phyloP scores from a whole-genome alignment of 768 basidiomycete genomes.

The Termitomyces sp. region DNA sequence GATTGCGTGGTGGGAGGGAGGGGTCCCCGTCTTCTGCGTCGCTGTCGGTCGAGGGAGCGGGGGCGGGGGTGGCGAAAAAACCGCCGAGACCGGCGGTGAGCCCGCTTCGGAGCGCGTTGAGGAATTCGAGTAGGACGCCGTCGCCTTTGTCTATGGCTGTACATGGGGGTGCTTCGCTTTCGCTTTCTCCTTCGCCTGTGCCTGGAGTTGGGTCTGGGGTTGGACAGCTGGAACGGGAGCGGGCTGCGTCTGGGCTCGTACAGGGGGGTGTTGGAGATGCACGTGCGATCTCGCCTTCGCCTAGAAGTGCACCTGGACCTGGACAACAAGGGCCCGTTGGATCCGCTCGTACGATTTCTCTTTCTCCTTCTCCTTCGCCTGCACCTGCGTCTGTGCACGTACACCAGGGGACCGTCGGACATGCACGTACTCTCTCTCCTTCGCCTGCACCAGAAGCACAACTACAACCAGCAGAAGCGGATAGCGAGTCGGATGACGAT shows the following conservation, averaged over 20 bases:
- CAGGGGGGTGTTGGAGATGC: no score
- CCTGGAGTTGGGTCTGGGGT: no score
- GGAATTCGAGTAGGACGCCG: slow-evolving; percentile 46
- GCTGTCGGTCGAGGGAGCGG: background rate
- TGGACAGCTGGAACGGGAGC: no score
- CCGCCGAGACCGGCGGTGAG: slow-evolving; percentile 32
- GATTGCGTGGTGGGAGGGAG: background rate
- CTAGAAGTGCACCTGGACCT: no score
- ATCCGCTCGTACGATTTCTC: background rate
- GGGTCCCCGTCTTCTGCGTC: background rate
- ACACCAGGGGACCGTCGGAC: no score
- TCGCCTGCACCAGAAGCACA: background rate
- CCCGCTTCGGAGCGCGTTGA: slow-evolving; percentile 63
- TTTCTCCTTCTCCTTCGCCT: background rate
- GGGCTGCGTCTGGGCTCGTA: no score
- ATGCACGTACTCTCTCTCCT: no score
- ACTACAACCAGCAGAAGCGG: slow-evolving; percentile 37
- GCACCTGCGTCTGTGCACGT: no score
- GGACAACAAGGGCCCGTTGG: no score
- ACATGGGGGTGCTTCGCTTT: background rate
- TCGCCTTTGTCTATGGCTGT: slow-evolving; percentile 35
- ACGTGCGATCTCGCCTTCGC: no score
- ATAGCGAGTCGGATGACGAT: slow-evolving; percentile 50
- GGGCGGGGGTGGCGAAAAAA: background rate
- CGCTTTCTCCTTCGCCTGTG: background rate